Evolutionary conservation across 139 green algal genomes (phyloP).

Genomic region (Chlorella sp.): DNA sequence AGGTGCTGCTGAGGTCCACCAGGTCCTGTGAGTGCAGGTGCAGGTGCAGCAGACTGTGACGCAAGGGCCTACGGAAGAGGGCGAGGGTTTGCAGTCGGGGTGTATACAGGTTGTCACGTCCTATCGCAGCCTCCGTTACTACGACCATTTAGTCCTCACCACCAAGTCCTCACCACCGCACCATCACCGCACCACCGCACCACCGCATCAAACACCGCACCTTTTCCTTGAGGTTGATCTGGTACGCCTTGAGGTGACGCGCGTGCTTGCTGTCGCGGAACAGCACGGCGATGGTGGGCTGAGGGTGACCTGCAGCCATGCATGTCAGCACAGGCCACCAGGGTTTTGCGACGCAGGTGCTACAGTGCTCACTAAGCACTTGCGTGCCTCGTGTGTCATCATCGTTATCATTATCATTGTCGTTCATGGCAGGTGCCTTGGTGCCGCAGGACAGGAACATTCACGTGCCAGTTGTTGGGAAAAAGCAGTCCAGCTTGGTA

Average conservation of each 20-base stretch:
- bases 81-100: too few relatives aligned
- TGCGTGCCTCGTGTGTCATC: not conserved
- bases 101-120: too few relatives aligned
- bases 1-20: conserved; percentile 50
- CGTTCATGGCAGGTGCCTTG: not conserved
- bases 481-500: not conserved
- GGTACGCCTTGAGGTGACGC: conserved; percentile 86
- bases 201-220: not conserved
- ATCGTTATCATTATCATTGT: too few relatives aligned
- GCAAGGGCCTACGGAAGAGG: too few relatives aligned
- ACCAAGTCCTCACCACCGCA: too few relatives aligned
- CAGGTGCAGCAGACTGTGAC: not conserved
- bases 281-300: conserved; percentile 79
- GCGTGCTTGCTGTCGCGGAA: conserved; percentile 88
- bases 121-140: not conserved
- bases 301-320: conserved; percentile 1
- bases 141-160: not conserved
- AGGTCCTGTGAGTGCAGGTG: conserved; percentile 50
- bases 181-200: too few relatives aligned
- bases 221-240: conserved; percentile 65
- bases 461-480: not conserved
- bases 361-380: not conserved
- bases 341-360: too few relatives aligned
- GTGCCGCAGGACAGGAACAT: not conserved
- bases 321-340: not conserved